Evolutionary conservation across 371 early-diverging fungal species (phyloP).

Genomic region (Syncephalastrum racemosum): DNA sequence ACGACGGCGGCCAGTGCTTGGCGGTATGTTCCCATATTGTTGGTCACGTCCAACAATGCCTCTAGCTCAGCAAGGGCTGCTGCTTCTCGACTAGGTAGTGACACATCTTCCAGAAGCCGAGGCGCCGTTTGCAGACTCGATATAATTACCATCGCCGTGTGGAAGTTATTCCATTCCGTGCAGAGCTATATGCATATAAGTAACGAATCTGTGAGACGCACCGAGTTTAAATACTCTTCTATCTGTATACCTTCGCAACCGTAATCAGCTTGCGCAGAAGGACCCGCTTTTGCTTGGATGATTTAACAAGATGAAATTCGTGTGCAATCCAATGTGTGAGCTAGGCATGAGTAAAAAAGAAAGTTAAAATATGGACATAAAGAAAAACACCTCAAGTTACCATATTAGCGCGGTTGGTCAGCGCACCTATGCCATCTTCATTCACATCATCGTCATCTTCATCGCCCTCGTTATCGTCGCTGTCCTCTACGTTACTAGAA

Average conservation of each 20-base stretch:
- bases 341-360: constrained; percentile 65
- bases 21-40: constrained; percentile 47
- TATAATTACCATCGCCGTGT: constrained; percentile 48
- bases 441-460: neutral
- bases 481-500: neutral
- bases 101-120: constrained; percentile 29
- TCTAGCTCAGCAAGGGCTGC: constrained; percentile 28
- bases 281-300: constrained; percentile 27
- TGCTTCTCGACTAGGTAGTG: constrained; percentile 31
- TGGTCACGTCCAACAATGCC: constrained; percentile 36
- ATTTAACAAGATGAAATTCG: constrained; percentile 29
- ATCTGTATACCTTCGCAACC: constrained; percentile 36
- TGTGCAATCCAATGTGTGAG: constrained; percentile 66
- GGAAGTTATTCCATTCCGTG: constrained; percentile 45
- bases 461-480: neutral
- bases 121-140: constrained; percentile 34
- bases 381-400: neutral
- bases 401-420: constrained; percentile 25
- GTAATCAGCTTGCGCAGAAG: constrained; percentile 37
- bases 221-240: neutral
- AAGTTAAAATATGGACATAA: neutral
- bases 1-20: constrained; percentile 29
- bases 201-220: neutral
- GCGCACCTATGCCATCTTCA: constrained; percentile 12
- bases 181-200: constrained; percentile 17